phyloP scores from a whole-genome alignment of 2,329 filamentous ascomycete species.

The Paracoccidioides brasiliensis region DNA sequence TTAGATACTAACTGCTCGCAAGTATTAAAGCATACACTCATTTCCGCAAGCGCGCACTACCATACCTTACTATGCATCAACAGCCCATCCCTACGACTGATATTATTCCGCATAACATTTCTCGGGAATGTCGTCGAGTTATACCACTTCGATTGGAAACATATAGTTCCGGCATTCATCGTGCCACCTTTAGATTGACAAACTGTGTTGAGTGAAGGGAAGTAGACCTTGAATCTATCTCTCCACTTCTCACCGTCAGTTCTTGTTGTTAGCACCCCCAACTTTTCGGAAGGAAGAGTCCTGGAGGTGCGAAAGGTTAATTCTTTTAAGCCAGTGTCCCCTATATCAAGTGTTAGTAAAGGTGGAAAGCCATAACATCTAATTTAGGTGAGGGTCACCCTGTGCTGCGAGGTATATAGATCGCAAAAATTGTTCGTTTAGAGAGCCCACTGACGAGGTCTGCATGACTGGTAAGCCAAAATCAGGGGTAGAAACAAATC shows the following conservation, averaged over 20 bases:
- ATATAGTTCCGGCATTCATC: slow-evolving; percentile 66
- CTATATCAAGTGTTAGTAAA: slow-evolving; percentile 18
- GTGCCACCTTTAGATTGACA: slow-evolving; percentile 49
- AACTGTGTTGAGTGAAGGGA: slow-evolving; percentile 63
- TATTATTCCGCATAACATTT: slow-evolving; percentile 59
- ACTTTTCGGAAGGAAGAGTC: slow-evolving; percentile 11
- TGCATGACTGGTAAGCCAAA: slow-evolving; percentile 20
- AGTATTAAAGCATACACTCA: background rate
- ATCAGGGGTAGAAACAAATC: background rate
- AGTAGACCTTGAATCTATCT: slow-evolving; percentile 59
- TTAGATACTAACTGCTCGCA: background rate
- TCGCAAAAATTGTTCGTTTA: slow-evolving; percentile 55
- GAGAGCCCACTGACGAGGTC: slow-evolving; percentile 68
- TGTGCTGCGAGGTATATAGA: slow-evolving; percentile 46
- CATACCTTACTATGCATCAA: slow-evolving; percentile 77
- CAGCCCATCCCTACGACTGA: slow-evolving; percentile 55
- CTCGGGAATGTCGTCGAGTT: slow-evolving; percentile 55
- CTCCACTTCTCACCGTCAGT: slow-evolving; percentile 27
- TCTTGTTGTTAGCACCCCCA: slow-evolving; percentile 28
- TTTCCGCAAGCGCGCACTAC: background rate
- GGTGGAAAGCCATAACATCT: slow-evolving; percentile 1
- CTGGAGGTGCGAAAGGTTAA: slow-evolving; percentile 20
- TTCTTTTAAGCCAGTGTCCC: slow-evolving; percentile 35
- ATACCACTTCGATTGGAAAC: slow-evolving; percentile 62
- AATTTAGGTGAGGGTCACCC: slow-evolving; percentile 27